Evolutionary conservation across 1,139 yeast genomes (phyloP).

Genomic region (Candida buenavistaensis): DNA sequence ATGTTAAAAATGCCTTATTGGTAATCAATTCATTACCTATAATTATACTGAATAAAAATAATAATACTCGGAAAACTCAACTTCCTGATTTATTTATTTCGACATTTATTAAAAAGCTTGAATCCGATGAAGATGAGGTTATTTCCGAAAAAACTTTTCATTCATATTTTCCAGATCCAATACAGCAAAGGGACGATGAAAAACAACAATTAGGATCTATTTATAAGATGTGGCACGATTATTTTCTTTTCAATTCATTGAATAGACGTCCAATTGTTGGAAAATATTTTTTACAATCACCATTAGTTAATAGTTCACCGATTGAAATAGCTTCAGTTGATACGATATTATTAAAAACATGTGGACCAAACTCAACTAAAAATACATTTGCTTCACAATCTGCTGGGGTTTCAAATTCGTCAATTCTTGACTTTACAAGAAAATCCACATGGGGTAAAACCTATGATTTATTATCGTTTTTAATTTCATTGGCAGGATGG

Average conservation of each 20-base stretch:
- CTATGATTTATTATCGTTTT: slow-evolving; percentile 38
- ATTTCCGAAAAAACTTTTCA: slow-evolving; percentile 33
- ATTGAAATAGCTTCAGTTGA: slow-evolving; percentile 41
- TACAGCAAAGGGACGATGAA: neutral
- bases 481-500: slow-evolving; percentile 45
- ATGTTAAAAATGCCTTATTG: slow-evolving; percentile 31
- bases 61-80: slow-evolving; percentile 5
- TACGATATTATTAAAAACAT: slow-evolving; percentile 27
- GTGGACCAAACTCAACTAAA: slow-evolving; percentile 30
- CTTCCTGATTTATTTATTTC: slow-evolving; percentile 30
- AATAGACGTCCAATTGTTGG: slow-evolving; percentile 41
- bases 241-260: slow-evolving; percentile 30
- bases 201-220: slow-evolving; percentile 13
- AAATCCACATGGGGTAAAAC: slow-evolving; percentile 46
- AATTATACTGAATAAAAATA: slow-evolving; percentile 13
- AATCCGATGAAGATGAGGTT: slow-evolving; percentile 28
- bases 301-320: slow-evolving; percentile 33
- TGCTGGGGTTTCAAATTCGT: slow-evolving; percentile 25
- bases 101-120: slow-evolving; percentile 26
- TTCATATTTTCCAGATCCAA: slow-evolving; percentile 35
- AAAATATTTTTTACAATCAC: slow-evolving; percentile 36
- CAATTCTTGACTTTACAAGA: slow-evolving; percentile 34
- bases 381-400: slow-evolving; percentile 34
- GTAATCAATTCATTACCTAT: slow-evolving; percentile 40
- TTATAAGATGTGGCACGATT: slow-evolving; percentile 32